A percentile compares a stretch with the other conserved stretches of the same genome.
phyloP scores from a whole-genome alignment of 2,329 filamentous ascomycete species.

The Diplodia sapinea region DNA sequence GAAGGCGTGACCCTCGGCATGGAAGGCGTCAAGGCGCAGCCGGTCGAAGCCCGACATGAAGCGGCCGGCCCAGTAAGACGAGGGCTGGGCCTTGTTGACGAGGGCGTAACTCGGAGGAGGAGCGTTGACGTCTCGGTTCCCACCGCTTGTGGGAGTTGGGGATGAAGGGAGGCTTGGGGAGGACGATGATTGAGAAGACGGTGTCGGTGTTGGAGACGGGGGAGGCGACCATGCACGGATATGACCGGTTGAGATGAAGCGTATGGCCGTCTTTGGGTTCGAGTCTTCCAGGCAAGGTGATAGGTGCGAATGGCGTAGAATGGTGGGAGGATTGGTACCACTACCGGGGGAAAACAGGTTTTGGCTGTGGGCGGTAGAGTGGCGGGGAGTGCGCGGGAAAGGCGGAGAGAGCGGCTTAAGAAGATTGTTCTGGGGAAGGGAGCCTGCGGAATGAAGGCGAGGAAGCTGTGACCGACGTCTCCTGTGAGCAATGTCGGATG shows the following conservation, averaged over 20 bases:
- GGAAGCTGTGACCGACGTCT: not conserved
- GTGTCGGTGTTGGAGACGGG: not conserved
- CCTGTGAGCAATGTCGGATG: not conserved
- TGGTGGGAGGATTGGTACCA: conserved; percentile 7
- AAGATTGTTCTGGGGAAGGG: conserved; percentile 2
- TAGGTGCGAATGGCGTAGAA: conserved; percentile 18
- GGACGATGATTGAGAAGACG: not conserved
- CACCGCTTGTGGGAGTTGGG: not conserved
- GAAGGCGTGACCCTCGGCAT: conserved; percentile 64
- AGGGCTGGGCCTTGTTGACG: conserved; percentile 45
- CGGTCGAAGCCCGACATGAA: conserved; percentile 64
- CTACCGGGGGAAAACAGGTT: not conserved
- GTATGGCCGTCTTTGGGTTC: not conserved
- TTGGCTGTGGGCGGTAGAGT: conserved; percentile 12
- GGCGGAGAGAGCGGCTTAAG: conserved; percentile 2
- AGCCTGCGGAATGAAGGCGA: not conserved
- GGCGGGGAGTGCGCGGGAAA: conserved; percentile 7
- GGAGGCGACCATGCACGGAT: not conserved
- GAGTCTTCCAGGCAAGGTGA: conserved; percentile 6
- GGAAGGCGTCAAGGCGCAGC: conserved; percentile 53
- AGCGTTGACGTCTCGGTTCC: too few relatives aligned
- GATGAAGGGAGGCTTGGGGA: not conserved
- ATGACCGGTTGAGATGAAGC: not conserved
- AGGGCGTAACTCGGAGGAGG: conserved; percentile 33
- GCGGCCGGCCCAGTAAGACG: conserved; percentile 67